Conservation (phyloP, 768 basidiomycete genomes). For the Boletus sp. region DNA sequence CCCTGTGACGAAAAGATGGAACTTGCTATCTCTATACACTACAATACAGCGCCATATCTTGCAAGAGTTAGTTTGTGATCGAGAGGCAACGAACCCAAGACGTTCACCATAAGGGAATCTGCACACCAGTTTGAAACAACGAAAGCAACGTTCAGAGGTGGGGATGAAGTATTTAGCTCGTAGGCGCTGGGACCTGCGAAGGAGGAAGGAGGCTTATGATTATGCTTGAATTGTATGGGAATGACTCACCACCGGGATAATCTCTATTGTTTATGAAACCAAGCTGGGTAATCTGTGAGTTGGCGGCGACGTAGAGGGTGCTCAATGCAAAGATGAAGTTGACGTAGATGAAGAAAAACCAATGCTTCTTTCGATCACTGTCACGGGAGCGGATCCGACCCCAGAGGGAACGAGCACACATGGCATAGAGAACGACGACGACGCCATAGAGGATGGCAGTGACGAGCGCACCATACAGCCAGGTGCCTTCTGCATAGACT, state of each 20-base stretch:
- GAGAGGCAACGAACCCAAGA: background rate
- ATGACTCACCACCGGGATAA: conserved; percentile 29
- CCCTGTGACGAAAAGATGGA: conserved; percentile 13
- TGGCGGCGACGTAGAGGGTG: conserved; percentile 27
- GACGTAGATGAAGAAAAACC: conserved; percentile 32
- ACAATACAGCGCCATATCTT: conserved; percentile 35
- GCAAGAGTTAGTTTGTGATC: background rate
- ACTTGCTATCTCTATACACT: conserved; percentile 30
- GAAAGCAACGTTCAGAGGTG: conserved; percentile 30
- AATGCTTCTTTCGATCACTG: conserved; percentile 13
- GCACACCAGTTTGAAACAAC: conserved; percentile 33
- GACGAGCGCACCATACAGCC: conserved; percentile 32
- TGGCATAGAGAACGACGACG: conserved; percentile 24
- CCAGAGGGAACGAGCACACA: conserved; percentile 32
- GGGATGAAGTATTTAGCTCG: conserved; percentile 25
- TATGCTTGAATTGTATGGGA: background rate
- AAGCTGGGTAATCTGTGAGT: conserved; percentile 27
- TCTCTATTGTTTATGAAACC: conserved; percentile 32
- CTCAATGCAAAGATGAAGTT: conserved; percentile 28
- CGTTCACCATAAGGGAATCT: conserved; percentile 29
- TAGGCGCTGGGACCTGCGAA: conserved; percentile 24
- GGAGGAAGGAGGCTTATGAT: no score
- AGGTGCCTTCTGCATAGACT: conserved; percentile 28
- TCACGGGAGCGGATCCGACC: conserved; percentile 13
- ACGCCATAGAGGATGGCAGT: conserved; percentile 29